Percentiles rank a stretch among this genome's conserved stretches.
These are phyloP conservation scores for Solanum raphanifolium DNA, from an alignment of 257 asterid genomes.

Conservation along the genomic window DNA sequence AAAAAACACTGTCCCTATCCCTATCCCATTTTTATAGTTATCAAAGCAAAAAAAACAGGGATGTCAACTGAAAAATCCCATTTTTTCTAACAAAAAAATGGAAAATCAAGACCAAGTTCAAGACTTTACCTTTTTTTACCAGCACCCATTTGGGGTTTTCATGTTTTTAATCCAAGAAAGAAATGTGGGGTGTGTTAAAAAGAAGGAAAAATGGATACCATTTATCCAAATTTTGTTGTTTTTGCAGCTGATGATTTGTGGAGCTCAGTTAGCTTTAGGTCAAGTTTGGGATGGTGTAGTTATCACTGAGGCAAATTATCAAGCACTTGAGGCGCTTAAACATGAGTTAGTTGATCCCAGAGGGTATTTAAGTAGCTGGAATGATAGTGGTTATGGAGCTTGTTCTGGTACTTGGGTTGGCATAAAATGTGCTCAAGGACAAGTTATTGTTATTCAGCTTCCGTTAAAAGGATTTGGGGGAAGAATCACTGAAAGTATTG, in stretches of 20 bases:
- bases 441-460: slow-evolving; percentile 84
- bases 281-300: slow-evolving; percentile 74
- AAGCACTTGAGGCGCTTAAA: slow-evolving; percentile 76
- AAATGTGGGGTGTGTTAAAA: slow-evolving; percentile 1
- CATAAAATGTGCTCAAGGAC: slow-evolving; percentile 87
- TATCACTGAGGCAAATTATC: slow-evolving; percentile 62
- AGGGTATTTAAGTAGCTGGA: slow-evolving; percentile 80
- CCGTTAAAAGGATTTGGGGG: slow-evolving; percentile 87
- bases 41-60: not conserved
- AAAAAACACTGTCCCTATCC: not conserved
- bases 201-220: slow-evolving; percentile 24
- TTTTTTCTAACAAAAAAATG: slow-evolving; percentile 1
- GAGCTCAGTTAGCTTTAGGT: slow-evolving; percentile 21
- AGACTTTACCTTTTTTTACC: not conserved
- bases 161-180: not conserved
- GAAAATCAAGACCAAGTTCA: not conserved
- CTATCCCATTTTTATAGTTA: not conserved
- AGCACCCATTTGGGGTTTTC: slow-evolving; percentile 6
- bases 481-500: slow-evolving; percentile 49
- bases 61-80: too few relatives aligned
- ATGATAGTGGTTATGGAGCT: slow-evolving; percentile 70
- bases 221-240: slow-evolving; percentile 12
- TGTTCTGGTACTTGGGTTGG: slow-evolving; percentile 90
- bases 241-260: slow-evolving; percentile 6
- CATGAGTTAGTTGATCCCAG: slow-evolving; percentile 69